Evolutionary conservation across 2,329 filamentous ascomycete genomes (phyloP), one percentile per base, ranked within the genome.

Genomic region (Dactylellina leptospora): DNA sequence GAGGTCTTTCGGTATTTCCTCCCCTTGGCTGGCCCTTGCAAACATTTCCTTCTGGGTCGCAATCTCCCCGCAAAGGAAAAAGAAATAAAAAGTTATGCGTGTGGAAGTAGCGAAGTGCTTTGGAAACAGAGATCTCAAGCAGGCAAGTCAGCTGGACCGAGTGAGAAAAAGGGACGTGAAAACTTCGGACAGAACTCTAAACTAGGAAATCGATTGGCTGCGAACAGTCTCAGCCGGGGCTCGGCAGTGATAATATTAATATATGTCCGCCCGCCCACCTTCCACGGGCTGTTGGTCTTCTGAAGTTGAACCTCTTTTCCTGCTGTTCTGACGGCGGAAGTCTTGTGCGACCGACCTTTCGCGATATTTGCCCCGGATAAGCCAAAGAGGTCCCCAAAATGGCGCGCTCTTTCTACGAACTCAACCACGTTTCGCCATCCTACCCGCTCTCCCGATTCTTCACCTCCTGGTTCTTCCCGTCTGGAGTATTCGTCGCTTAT

Each of bases 381-480:
- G 20, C 42, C 42, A 23, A 3, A 51, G 20, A 27, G 8, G 10
- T 11, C 13, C 4, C 20, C 18, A 58, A 59, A 8, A 72, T 72
- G 36, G 36, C 36, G 68, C 23, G 28, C 16, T 27, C 13, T 4
- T 64, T 72, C 59, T 72, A 72, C 68, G 59, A 72, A 23, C 47
- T 64, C 8, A 56, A 56, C 59, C 53, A 72, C 45, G 50, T 72
- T 22, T 64, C 59, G 76, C 77, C 79, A 25, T 79, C 85, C 42
- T 84, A 89, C 79, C 68, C 27, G 22, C 68, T 63, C 54, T 64
- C 59, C 20, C 86, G 88, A 66, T 92, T 90, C 81, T 86, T 87
- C 79, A 95, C 91, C 13, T 96, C 91, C 11, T 96, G 91, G 90
- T 79, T 93, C 6, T 80, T 96, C n/a, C 80, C 86, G 22, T 89